Conservation (phyloP, 2,329 filamentous ascomycete genomes). For the Talaromyces funiculosus region DNA sequence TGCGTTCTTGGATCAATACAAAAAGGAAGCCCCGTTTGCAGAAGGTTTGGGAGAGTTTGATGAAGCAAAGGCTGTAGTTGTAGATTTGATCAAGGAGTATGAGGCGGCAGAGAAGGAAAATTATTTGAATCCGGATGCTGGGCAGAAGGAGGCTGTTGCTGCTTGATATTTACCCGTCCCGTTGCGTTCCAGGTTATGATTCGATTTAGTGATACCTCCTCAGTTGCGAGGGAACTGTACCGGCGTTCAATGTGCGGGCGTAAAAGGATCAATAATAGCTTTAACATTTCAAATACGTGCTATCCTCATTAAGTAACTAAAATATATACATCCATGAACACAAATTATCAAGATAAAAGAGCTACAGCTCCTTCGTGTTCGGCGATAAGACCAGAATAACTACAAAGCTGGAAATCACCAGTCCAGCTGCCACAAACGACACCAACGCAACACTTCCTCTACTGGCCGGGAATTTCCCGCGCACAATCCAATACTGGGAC, state of each 20-base stretch:
- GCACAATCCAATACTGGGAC: slow-evolving; percentile 61
- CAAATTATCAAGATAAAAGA: background rate
- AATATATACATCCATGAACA: background rate
- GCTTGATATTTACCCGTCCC: background rate
- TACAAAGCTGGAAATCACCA: slow-evolving; percentile 56
- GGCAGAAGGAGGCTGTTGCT: slow-evolving; percentile 31
- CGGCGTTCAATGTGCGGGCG: slow-evolving; percentile 1
- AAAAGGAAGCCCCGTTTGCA: slow-evolving; percentile 87
- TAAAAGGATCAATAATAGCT: background rate
- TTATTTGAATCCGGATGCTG: slow-evolving; percentile 72
- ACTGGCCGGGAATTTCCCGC: slow-evolving; percentile 61
- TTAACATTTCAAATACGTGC: background rate
- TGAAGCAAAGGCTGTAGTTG: slow-evolving; percentile 84
- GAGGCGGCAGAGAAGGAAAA: slow-evolving; percentile 88
- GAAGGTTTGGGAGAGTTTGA: slow-evolving; percentile 94
- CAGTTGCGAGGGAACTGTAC: slow-evolving; percentile 1
- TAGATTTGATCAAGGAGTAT: slow-evolving; percentile 88
- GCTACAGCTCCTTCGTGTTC: slow-evolving; percentile 26
- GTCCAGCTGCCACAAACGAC: slow-evolving; percentile 47
- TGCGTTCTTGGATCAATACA: slow-evolving; percentile 93
- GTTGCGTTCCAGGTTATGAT: background rate
- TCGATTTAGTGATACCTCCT: slow-evolving; percentile 3
- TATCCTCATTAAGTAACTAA: background rate
- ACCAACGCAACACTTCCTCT: slow-evolving; percentile 58
- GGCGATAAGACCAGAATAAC: slow-evolving; percentile 55